Percentiles rank a stretch among this genome's conserved stretches.
Conservation (phyloP, 1,139 yeast species). For the Yamadazyma siamensis region DNA sequence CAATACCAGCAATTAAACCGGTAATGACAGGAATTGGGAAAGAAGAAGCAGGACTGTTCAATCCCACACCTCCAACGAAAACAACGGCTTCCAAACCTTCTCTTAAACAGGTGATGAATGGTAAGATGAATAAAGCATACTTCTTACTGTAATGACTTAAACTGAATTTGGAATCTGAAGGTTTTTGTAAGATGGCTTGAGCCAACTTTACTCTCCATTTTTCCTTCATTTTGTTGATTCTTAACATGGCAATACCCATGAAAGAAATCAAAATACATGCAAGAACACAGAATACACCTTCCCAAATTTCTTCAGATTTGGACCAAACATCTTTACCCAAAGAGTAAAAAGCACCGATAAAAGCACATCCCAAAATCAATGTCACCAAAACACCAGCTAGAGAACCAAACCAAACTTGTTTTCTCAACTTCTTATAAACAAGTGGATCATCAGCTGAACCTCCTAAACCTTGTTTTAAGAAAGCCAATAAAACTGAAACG, state of each 20-base stretch:
- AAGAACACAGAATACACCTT: slow-evolving; percentile 79
- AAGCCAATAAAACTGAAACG: slow-evolving; percentile 84
- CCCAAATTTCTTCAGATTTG: slow-evolving; percentile 86
- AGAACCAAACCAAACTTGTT: slow-evolving; percentile 84
- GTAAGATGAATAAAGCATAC: slow-evolving; percentile 75
- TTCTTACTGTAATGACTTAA: slow-evolving; percentile 46
- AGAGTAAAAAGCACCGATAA: slow-evolving; percentile 79
- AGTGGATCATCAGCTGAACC: slow-evolving; percentile 43
- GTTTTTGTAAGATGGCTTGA: slow-evolving; percentile 54
- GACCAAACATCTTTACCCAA: slow-evolving; percentile 84
- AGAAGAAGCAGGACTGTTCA: slow-evolving; percentile 50
- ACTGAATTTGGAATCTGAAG: slow-evolving; percentile 31
- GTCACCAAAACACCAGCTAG: slow-evolving; percentile 68
- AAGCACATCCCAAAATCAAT: slow-evolving; percentile 75
- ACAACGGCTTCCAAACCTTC: slow-evolving; percentile 93
- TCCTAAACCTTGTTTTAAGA: slow-evolving; percentile 82
- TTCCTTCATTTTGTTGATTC: slow-evolving; percentile 85
- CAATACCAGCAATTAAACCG: slow-evolving; percentile 72
- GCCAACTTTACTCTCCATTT: slow-evolving; percentile 93
- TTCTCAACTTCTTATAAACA: slow-evolving; percentile 57
- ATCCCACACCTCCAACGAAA: slow-evolving; percentile 87
- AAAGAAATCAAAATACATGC: slow-evolving; percentile 80
- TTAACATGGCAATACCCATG: slow-evolving; percentile 91
- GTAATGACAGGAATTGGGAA: slow-evolving; percentile 82
- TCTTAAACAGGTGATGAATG: slow-evolving; percentile 81